Percentiles rank a stretch among this genome's conserved stretches.
Conservation (phyloP, 2,329 filamentous ascomycete species). For the Fusarium albidum region DNA sequence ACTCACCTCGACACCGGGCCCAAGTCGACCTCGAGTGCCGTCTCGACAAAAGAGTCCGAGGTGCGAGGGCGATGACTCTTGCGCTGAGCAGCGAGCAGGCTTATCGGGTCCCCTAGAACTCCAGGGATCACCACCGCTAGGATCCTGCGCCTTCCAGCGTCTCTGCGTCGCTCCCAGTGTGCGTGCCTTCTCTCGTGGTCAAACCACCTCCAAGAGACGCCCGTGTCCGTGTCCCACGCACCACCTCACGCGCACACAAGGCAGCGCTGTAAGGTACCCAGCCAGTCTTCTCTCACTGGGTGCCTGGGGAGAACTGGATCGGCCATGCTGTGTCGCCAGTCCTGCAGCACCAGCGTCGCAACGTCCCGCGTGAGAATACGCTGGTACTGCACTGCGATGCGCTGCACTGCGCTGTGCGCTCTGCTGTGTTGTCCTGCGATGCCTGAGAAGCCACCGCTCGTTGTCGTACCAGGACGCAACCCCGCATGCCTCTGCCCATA, state of each 20-base stretch:
- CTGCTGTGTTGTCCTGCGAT: conserved; percentile 34
- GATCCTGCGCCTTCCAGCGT: conserved; percentile 17
- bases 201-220: conserved; percentile 12
- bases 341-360: conserved; percentile 28
- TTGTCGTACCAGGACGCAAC: conserved; percentile 34
- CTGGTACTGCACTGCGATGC: conserved; percentile 15
- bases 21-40: conserved; percentile 2
- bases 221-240: conserved; percentile 20
- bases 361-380: conserved; percentile 16
- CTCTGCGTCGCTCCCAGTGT: conserved; percentile 21
- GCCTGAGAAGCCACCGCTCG: conserved; percentile 20
- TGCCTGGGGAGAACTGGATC: conserved; percentile 26
- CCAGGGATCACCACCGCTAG: conserved; percentile 13
- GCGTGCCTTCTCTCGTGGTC: not conserved
- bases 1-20: conserved; percentile 19
- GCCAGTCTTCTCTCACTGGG: conserved; percentile 20
- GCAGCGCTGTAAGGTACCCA: conserved; percentile 38
- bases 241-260: conserved; percentile 1
- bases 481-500: conserved; percentile 32
- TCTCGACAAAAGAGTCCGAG: conserved; percentile 2
- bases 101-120: conserved; percentile 6
- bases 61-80: not conserved
- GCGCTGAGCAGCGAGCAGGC: not conserved
- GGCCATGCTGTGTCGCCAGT: conserved; percentile 29
- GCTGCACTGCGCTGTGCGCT: conserved; percentile 29